Conservation (phyloP, 2,329 filamentous ascomycete species). For the Cercospora sp. region DNA sequence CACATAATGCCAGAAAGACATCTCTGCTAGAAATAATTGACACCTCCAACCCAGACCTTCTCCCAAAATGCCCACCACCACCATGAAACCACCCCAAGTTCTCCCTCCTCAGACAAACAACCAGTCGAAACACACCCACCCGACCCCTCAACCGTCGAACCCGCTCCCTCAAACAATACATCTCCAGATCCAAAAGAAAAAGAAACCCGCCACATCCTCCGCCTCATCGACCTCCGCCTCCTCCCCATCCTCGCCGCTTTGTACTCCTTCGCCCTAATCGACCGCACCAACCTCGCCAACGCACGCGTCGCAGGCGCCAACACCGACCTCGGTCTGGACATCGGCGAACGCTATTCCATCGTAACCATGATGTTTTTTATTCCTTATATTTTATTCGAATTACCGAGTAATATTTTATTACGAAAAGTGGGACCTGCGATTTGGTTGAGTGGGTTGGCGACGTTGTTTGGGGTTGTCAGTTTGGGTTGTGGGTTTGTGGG, state of each 20-base stretch:
- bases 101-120: background rate
- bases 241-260: background rate
- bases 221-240: background rate
- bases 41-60: background rate
- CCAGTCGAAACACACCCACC: background rate
- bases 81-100: background rate
- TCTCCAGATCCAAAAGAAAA: background rate
- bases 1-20: background rate
- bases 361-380: background rate
- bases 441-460: constrained; percentile 10
- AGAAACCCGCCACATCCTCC: background rate
- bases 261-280: background rate
- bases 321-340: background rate
- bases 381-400: background rate
- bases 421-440: background rate
- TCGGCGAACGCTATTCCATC: background rate
- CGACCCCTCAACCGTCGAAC: background rate
- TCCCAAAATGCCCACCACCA: background rate
- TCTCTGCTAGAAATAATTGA: background rate
- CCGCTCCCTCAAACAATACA: background rate
- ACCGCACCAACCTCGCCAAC: background rate
- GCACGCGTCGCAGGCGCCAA: background rate
- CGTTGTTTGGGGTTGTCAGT: constrained; percentile 12
- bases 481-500: constrained; percentile 10
- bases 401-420: background rate